Evolutionary conservation across 306 rosid genomes (phyloP), one percentile per base, ranked within the genome.

Genomic region (Canavalia ensiformis): DNA sequence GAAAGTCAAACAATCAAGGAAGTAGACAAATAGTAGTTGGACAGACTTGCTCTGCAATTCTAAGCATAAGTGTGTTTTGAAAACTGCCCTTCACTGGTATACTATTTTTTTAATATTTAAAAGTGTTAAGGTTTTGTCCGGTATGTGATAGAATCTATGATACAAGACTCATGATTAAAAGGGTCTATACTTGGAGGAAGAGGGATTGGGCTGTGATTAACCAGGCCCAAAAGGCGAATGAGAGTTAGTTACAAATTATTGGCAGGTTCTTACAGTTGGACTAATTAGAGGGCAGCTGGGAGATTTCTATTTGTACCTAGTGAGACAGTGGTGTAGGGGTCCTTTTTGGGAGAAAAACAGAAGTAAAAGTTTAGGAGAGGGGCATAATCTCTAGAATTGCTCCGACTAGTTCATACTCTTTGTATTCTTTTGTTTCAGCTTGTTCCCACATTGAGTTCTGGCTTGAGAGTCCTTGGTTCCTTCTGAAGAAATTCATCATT

Each of bases 1-100:
- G 33, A 60, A 69, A 49, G 54, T 47, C 45, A 57, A 75, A 70
- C 49, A 51, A 44, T 80, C 35, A 67, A 33, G 25, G 41, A 65
- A 52, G 42, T 41, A 18, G 25, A 18, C 25, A 18, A 18, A 18
- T 18, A 63, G 39, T 80, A 42, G 55, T 72, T 58, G 44, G 69
- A 18, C 42, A 51, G 59, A 68, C 54, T 41, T 71, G 71, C 58
- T 74, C n/a, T 41, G 35, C 76, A 74, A 68, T 46, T 78, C 42
- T 57, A 46, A 79, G 68, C 67, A 65, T 37, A 55, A 8, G 37
- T 47, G 41, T 82, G 47, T 60, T 82, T 30, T 30, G 64, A 52
- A 54, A 63, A 45, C n/a, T 70, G 71, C 25, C 68, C 35, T 7
- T 3, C 65, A 41, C 52, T 58, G 56, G 74, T 42, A 64, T 56